Evolutionary conservation across 2,329 filamentous ascomycete genomes (phyloP).

Genomic region (Ophiocordyceps camponoti-leonardi): DNA sequence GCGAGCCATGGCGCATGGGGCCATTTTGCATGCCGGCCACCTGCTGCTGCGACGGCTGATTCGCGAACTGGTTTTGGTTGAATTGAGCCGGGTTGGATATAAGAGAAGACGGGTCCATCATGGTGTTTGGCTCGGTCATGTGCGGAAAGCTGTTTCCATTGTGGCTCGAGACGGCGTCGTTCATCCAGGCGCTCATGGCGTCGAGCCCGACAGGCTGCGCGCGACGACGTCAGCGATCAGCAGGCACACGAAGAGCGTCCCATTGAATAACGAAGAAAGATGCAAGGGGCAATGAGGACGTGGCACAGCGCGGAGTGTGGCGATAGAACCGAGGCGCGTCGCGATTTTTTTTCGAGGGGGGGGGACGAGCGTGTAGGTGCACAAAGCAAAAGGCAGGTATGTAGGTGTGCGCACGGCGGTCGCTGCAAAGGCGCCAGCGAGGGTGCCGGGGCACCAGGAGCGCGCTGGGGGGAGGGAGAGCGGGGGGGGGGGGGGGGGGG

Average conservation of each 20-base stretch:
- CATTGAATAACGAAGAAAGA: slow-evolving; percentile 17
- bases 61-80: slow-evolving; percentile 41
- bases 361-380: not conserved
- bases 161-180: slow-evolving; percentile 51
- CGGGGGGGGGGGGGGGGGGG: too few relatives aligned
- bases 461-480: too few relatives aligned
- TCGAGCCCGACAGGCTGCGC: slow-evolving; percentile 26
- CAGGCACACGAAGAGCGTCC: slow-evolving; percentile 19
- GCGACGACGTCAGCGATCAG: slow-evolving; percentile 27
- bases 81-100: slow-evolving; percentile 44
- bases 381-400: not conserved
- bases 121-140: slow-evolving; percentile 44
- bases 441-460: too few relatives aligned
- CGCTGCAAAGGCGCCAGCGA: too few relatives aligned
- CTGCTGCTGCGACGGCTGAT: slow-evolving; percentile 17
- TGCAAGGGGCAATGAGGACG: slow-evolving; percentile 26
- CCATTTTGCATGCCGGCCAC: slow-evolving; percentile 61
- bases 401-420: not conserved
- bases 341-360: slow-evolving; percentile 11
- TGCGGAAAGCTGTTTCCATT: slow-evolving; percentile 53
- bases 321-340: slow-evolving; percentile 23
- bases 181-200: slow-evolving; percentile 59
- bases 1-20: slow-evolving; percentile 66
- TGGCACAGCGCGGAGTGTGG: slow-evolving; percentile 24
- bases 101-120: slow-evolving; percentile 50